Conservation (phyloP, 2,329 filamentous ascomycete genomes). For the Sporothrix inflata region DNA sequence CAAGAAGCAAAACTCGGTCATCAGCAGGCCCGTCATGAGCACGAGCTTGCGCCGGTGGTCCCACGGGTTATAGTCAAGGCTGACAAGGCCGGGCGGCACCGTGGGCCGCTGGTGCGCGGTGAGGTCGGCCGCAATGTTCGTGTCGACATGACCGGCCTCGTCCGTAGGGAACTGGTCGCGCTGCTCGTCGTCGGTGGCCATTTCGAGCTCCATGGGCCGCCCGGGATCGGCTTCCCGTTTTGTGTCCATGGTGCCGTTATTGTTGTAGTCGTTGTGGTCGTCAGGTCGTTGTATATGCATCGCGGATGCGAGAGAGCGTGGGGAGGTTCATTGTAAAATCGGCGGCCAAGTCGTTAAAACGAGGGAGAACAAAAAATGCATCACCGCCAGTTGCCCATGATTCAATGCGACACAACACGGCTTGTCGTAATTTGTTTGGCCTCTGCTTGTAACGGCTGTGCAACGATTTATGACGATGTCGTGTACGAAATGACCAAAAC, state of each 20-base stretch:
- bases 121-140: not conserved
- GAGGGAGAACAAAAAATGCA: not conserved
- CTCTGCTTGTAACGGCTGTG: not conserved
- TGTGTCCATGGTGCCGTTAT: not conserved
- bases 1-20: slow-evolving; percentile 53
- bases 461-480: slow-evolving; percentile 2
- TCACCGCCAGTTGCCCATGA: not conserved
- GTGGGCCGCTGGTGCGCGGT: not conserved
- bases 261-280: not conserved
- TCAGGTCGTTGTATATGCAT: not conserved
- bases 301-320: not conserved
- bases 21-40: slow-evolving; percentile 51
- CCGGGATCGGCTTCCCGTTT: not conserved
- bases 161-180: not conserved
- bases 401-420: not conserved
- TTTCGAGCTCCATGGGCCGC: not conserved
- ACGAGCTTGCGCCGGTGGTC: slow-evolving; percentile 50
- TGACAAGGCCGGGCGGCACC: slow-evolving; percentile 3
- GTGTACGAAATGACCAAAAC: not conserved
- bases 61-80: slow-evolving; percentile 44
- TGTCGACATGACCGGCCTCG: not conserved
- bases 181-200: not conserved
- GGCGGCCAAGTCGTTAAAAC: too few species aligned
- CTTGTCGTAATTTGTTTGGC: slow-evolving; percentile 1
- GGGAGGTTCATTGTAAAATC: not conserved